Conservation (phyloP, 1,284 basidiomycete species). For the Tilletiopsis washingtonensis region DNA sequence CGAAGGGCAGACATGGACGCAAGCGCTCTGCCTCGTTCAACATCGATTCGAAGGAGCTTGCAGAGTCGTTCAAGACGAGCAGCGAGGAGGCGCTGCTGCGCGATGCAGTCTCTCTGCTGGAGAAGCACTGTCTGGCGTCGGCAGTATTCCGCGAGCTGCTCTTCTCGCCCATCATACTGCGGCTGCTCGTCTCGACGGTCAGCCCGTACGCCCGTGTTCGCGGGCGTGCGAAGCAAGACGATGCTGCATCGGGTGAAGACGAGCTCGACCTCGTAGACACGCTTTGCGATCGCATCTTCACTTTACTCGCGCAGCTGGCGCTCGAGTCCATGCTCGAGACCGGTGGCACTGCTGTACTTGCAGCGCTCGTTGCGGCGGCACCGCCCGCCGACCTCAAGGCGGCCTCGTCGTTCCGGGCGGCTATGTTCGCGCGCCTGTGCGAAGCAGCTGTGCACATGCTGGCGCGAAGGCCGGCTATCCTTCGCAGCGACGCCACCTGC, state of each 20-base stretch:
- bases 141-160: constrained; percentile 20
- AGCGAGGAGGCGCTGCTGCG: constrained; percentile 14
- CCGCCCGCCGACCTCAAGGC: constrained; percentile 22
- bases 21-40: constrained; percentile 31
- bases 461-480: neutral
- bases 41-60: constrained; percentile 18
- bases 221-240: neutral
- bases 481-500: neutral
- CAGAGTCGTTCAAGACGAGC: constrained; percentile 13
- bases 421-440: neutral
- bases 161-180: constrained; percentile 33
- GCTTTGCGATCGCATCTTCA: constrained; percentile 7
- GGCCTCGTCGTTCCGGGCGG: constrained; percentile 10
- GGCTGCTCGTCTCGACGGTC: constrained; percentile 27
- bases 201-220: constrained; percentile 10
- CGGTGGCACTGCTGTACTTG: constrained; percentile 16
- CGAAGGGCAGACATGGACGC: constrained; percentile 9
- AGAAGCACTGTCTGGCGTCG: constrained; percentile 12
- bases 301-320: constrained; percentile 18
- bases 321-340: constrained; percentile 18
- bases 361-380: constrained; percentile 16
- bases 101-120: constrained; percentile 21
- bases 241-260: neutral
- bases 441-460: neutral
- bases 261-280: neutral